These are phyloP conservation scores for Penicillium frequentans DNA, from an alignment of 2,329 filamentous ascomycete genomes.

Conservation along the genomic window DNA sequence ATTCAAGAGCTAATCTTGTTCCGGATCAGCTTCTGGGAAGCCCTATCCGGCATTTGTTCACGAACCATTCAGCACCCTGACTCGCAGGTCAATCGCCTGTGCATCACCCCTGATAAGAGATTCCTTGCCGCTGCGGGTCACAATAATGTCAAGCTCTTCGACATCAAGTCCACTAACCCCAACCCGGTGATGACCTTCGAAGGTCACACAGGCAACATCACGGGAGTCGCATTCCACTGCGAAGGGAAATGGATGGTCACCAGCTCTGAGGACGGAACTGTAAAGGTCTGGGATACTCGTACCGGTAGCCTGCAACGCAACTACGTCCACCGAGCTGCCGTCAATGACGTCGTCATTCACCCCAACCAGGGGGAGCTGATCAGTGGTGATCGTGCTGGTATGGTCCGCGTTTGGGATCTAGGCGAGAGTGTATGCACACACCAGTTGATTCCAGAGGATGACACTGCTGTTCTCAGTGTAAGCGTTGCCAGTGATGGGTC, in stretches of 20 bases:
- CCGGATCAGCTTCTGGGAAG: constrained; percentile 84
- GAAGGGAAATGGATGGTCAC: constrained; percentile 99
- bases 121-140: constrained; percentile 80
- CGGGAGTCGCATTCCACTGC: constrained; percentile 95
- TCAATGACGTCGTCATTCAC: constrained; percentile 99
- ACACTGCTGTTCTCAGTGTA: constrained; percentile 89
- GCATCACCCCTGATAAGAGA: constrained; percentile 97
- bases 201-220: constrained; percentile 93
- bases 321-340: constrained; percentile 84
- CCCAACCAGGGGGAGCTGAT: constrained; percentile 98
- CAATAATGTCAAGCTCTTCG: constrained; percentile 94
- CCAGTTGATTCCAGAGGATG: constrained; percentile 93
- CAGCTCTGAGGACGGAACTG: constrained; percentile 91
- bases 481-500: constrained; percentile 94
- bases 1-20: not conserved
- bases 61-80: constrained; percentile 97
- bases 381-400: constrained; percentile 89
- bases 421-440: constrained; percentile 97
- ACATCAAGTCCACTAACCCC: constrained; percentile 97
- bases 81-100: constrained; percentile 96
- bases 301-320: constrained; percentile 85
- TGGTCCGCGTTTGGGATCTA: constrained; percentile 92
- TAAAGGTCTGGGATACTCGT: constrained; percentile 95
- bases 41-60: constrained; percentile 94
- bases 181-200: constrained; percentile 92